Evolutionary conservation across 108 stramenopile genomes (phyloP).

Genomic region (Aurantiochytrium sp.): DNA sequence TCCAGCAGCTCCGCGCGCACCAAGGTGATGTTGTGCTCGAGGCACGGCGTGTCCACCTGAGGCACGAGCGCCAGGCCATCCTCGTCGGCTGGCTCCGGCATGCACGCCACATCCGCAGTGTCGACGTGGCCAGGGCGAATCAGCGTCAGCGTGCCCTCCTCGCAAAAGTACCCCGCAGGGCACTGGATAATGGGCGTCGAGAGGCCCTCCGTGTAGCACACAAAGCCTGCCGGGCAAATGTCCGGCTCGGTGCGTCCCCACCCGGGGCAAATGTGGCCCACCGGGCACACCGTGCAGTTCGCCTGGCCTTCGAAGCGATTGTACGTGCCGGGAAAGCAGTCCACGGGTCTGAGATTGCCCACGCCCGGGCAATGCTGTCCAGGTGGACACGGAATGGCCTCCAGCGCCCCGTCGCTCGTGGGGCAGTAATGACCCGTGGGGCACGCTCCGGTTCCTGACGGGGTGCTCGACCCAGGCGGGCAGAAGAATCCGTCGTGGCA

Average conservation of each 20-base stretch:
- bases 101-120: background rate
- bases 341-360: slow-evolving; percentile 62
- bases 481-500: slow-evolving; percentile 81
- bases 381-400: slow-evolving; percentile 65
- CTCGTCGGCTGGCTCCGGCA: background rate
- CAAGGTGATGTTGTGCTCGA: background rate
- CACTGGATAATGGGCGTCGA: slow-evolving; percentile 66
- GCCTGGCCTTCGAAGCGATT: slow-evolving; percentile 53
- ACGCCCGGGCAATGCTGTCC: slow-evolving; percentile 75
- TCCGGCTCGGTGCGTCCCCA: slow-evolving; percentile 57
- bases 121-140: slow-evolving; percentile 23
- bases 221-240: slow-evolving; percentile 71
- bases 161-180: slow-evolving; percentile 71
- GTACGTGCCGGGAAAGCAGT: slow-evolving; percentile 73
- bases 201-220: slow-evolving; percentile 65
- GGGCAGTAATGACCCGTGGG: slow-evolving; percentile 75
- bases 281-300: slow-evolving; percentile 70
- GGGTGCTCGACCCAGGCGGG: slow-evolving; percentile 62
- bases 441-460: slow-evolving; percentile 73
- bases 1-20: background rate
- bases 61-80: background rate
- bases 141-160: slow-evolving; percentile 64
- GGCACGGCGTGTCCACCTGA: background rate
- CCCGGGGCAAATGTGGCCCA: slow-evolving; percentile 72
- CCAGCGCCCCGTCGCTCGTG: slow-evolving; percentile 32